These are phyloP conservation scores for Epichloe sp. DNA, from an alignment of 2,329 filamentous ascomycete genomes.

Conservation along the genomic window DNA sequence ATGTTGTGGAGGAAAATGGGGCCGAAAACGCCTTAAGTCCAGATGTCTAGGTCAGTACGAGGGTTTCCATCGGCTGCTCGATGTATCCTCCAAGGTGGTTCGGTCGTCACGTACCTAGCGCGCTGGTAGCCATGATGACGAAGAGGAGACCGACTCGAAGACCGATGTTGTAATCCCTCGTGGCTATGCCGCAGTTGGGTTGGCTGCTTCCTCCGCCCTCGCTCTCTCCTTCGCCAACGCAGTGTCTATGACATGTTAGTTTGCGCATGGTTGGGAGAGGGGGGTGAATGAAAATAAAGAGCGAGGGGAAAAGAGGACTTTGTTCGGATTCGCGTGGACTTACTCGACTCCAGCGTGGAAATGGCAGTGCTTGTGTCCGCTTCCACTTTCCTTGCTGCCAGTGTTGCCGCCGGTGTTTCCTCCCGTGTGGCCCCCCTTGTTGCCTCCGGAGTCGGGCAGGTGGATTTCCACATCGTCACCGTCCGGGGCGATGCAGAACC, in stretches of 20 bases:
- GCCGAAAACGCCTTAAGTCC: constrained; percentile 41
- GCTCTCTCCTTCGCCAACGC: constrained; percentile 34
- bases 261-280: background rate
- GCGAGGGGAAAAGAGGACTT: background rate
- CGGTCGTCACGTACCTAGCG: constrained; percentile 35
- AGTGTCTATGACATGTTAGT: constrained; percentile 32
- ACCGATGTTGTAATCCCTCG: constrained; percentile 50
- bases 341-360: constrained; percentile 66
- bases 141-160: constrained; percentile 61
- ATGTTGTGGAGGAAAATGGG: constrained; percentile 52
- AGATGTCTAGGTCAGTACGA: too few species aligned
- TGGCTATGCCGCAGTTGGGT: constrained; percentile 29
- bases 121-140: constrained; percentile 55
- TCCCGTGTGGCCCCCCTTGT: constrained; percentile 7
- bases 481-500: constrained; percentile 46
- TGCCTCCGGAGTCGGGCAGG: constrained; percentile 14
- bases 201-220: constrained; percentile 15
- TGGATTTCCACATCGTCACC: constrained; percentile 49
- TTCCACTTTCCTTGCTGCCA: constrained; percentile 4
- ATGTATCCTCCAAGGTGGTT: background rate
- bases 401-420: constrained; percentile 3
- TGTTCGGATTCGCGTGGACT: constrained; percentile 15
- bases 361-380: constrained; percentile 27
- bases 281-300: background rate
- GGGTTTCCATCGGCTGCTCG: background rate